A percentile compares a stretch with the other conserved stretches of the same genome.
These are phyloP conservation scores for Acer negundo DNA, from an alignment of 345 rosid species.

Conservation along the genomic window DNA sequence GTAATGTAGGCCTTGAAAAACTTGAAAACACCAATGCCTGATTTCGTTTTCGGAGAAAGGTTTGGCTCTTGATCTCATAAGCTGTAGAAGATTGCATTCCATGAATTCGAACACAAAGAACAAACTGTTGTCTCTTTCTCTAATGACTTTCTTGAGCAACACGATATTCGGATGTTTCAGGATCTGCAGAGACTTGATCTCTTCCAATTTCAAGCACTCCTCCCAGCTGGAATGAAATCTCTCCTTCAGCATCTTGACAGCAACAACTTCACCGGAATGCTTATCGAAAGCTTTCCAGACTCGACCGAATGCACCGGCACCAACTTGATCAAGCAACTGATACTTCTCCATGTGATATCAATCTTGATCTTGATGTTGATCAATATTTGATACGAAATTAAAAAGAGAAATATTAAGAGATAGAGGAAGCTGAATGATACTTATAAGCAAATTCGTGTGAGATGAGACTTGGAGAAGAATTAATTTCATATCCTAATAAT, in stretches of 20 bases:
- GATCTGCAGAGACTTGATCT: conserved; percentile 38
- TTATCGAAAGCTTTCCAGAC: background rate
- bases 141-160: conserved; percentile 47
- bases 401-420: too few species aligned
- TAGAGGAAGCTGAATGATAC: too few species aligned
- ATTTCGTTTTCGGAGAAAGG: conserved; percentile 37
- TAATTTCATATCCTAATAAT: too few species aligned
- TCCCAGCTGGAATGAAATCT: background rate
- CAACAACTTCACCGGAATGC: conserved; percentile 3
- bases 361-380: too few species aligned
- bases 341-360: background rate
- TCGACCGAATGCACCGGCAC: background rate
- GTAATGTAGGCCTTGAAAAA: conserved; percentile 46
- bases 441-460: too few species aligned
- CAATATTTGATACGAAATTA: too few species aligned
- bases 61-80: conserved; percentile 31
- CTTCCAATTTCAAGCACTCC: conserved; percentile 26
- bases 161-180: conserved; percentile 50
- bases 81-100: conserved; percentile 46
- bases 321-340: background rate
- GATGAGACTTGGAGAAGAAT: too few species aligned
- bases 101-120: conserved; percentile 53
- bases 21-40: conserved; percentile 49
- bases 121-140: conserved; percentile 25
- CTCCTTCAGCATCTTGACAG: background rate